Base-by-base conservation (phyloP, 305 asterid genomes). In the Withania somnifera region DNA sequence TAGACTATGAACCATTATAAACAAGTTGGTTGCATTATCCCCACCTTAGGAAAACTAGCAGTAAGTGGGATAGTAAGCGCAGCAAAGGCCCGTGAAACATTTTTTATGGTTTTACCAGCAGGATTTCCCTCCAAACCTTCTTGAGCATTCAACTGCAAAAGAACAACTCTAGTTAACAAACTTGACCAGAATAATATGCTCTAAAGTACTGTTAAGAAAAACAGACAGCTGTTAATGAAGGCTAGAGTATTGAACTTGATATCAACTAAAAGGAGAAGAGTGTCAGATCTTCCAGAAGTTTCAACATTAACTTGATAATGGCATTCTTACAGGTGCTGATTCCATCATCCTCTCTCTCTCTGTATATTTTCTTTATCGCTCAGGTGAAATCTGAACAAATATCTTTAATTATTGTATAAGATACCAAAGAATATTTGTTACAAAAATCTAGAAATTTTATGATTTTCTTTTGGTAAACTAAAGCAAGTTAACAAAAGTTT, bases 81-180 rank as follows among this genome's bases (percentile, higher is more conserved):
- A 1, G 98, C 98, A 82, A 97, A 94, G 50, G 42, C 95, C 86
- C 97, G 88, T 2, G 92, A 90, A 85, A 92, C 90, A 83, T 87
- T 91, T 88, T 94, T 96, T 67, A 96, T 90, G 69, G 88, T 89
- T 28, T 63, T 57, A 56, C 92, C 94, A 57, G 86, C 77, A 42
- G 97, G 91, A 85, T 91, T 96, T 81, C 98, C 97, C 90, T 93
- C 98, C 94, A 97, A 79, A 22, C 98, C 99, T 86, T 96, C 99
- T 82, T 89, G 97, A 75, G 91, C 91, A 83, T 96, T 96, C 80
- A 82, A 88, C 98, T 96, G 87, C 38, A 80, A 77, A 81, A 47
- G 69, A 80, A 73, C n/a, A 68, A 73, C 50, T 51, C 50, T 11
- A 51, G 30, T 76, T n/a, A 30, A 76, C 50, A 76, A 51, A 30